Conservation (phyloP, 345 rosid genomes). For the Gossypium arboreum region DNA sequence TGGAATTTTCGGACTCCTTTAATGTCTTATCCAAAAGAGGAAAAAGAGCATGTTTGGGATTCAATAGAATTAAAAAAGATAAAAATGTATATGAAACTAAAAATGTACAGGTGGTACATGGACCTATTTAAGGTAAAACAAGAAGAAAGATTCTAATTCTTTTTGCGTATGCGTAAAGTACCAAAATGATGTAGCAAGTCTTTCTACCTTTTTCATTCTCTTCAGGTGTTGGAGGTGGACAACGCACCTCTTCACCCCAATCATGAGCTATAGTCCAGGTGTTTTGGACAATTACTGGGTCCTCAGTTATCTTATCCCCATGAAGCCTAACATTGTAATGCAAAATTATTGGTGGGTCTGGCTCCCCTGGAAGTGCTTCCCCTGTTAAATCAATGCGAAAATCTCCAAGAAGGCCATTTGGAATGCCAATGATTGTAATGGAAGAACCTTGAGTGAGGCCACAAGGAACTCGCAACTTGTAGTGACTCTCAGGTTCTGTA, state of each 20-base stretch:
- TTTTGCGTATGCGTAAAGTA: background rate
- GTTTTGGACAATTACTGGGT: constrained; percentile 96
- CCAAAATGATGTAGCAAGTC: background rate
- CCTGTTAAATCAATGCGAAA: constrained; percentile 87
- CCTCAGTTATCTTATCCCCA: constrained; percentile 92
- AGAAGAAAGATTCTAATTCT: background rate
- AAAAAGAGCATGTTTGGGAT: background rate
- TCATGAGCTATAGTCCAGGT: constrained; percentile 91
- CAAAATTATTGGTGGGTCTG: constrained; percentile 88
- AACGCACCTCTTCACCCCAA: constrained; percentile 98
- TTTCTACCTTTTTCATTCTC: constrained; percentile 63
- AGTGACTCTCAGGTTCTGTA: constrained; percentile 44
- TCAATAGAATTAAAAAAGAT: background rate
- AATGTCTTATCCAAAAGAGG: background rate
- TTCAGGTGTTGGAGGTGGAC: constrained; percentile 78
- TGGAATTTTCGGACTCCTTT: background rate
- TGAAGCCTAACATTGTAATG: constrained; percentile 96
- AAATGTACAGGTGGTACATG: background rate
- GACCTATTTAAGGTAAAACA: background rate
- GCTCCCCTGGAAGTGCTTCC: constrained; percentile 97
- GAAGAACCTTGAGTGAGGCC: constrained; percentile 97
- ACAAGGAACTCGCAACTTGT: constrained; percentile 70
- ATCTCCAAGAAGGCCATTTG: constrained; percentile 82
- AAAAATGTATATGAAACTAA: background rate
- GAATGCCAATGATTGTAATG: constrained; percentile 81